Evolutionary conservation across 768 basidiomycete genomes (phyloP), one percentile per base, ranked within the genome.

Genomic region (Termitomyces sp.): DNA sequence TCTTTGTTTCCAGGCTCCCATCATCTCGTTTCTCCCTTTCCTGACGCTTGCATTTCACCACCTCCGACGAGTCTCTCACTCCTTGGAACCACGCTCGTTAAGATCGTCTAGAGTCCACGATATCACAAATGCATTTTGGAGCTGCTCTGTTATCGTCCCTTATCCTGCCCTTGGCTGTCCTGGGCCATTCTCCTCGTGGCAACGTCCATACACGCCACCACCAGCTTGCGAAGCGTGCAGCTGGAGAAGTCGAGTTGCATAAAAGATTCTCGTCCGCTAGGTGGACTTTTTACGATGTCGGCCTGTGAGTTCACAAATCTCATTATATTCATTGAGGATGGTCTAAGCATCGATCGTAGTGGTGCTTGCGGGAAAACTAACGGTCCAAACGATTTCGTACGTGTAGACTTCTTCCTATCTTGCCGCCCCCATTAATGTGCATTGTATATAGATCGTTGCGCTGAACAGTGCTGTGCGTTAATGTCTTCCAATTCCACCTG

Each of bases 201-300:
- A 18, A 55, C 4, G 61, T 24, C 34, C 69, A 59, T 42, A 58
- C 64, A 59, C 81, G 75, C 55, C 81, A 83, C 64, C 74, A 78
- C 55, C 79, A 80, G 42, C 64, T 86, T 47, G 80, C 81, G 16
- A 76, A 72, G 49, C 81, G 83, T 24, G 75, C 76, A 39, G 69
- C 72, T 47, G 76, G 75, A 27, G 72, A 78, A 56, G 66, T 80
- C 4, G 65, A 69, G 18, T 64, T 81, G 49, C 70, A 72, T 39
- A 76, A 75, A 61, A 77, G 81, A 9, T 76, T 65, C 56, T 54
- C 60, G 41, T 57, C 62, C 55, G 69, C 79, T 2, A 77, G 77
- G 55, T 81, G 80, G 71, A 81, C 85, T 15, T 87, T 73, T 62
- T 87, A 86, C 66, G 76, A 78, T 45, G 80, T 78, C 57, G 83